Conservation (phyloP, 108 stramenopile genomes). For the Conticribra weissflogii region DNA sequence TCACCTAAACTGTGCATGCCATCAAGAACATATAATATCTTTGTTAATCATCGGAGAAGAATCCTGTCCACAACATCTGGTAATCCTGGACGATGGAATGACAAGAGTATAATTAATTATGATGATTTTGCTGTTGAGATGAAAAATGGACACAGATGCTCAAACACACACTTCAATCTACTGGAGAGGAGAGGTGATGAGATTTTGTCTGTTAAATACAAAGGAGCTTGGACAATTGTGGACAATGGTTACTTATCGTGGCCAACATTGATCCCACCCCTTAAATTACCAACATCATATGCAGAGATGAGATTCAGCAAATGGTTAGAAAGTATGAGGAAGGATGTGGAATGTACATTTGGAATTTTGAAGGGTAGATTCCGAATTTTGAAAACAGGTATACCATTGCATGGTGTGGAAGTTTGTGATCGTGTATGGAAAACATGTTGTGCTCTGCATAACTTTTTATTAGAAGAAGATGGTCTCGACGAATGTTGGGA, state of each 20-base stretch:
- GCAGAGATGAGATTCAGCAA: constrained; percentile 14
- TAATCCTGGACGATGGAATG: constrained; percentile 11
- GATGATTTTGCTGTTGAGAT: constrained; percentile 10
- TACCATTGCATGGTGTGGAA: too few relatives aligned
- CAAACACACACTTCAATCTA: constrained; percentile 19
- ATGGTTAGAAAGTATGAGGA: constrained; percentile 31
- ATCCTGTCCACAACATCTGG: constrained; percentile 26
- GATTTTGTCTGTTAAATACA: not conserved
- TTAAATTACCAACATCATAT: not conserved
- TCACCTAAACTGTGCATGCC: constrained; percentile 10
- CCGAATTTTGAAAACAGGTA: too few relatives aligned
- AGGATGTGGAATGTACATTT: too few relatives aligned
- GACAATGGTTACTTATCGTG: constrained; percentile 13
- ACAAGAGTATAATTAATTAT: constrained; percentile 13
- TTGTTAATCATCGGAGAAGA: constrained; percentile 11
- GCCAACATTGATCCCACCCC: constrained; percentile 14
- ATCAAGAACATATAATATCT: constrained; percentile 20
- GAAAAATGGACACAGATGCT: constrained; percentile 5
- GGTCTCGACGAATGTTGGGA: not conserved
- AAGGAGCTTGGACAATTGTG: constrained; percentile 8
- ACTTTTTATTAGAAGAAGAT: constrained; percentile 11
- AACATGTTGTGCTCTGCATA: constrained; percentile 18
- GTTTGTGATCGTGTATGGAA: too few relatives aligned
- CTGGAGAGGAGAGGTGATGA: constrained; percentile 3
- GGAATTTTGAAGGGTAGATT: not conserved